Conservation (phyloP, 225 moss, liverwort and hornwort species). For the Polytrichum formosum region DNA sequence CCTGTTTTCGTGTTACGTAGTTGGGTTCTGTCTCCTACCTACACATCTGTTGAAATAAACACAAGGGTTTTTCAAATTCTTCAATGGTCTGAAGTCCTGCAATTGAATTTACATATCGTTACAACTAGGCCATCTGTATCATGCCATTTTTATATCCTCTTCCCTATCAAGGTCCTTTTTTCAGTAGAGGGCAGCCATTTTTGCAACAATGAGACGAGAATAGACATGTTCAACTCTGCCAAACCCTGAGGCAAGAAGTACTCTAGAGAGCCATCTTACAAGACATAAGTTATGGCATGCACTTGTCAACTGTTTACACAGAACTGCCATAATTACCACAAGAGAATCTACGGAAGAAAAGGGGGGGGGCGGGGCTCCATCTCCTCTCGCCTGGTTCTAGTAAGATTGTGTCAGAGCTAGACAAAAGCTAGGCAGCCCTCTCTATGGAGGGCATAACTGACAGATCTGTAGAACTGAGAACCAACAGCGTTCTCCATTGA, state of each 20-base stretch:
- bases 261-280: constrained; percentile 5
- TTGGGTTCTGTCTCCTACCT: too few species aligned
- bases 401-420: not conserved
- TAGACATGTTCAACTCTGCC: too few species aligned
- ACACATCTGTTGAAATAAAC: too few species aligned
- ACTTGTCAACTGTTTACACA: constrained; percentile 1
- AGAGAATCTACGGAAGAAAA: not conserved
- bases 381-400: not conserved
- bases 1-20: too few species aligned
- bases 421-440: not conserved
- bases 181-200: not conserved
- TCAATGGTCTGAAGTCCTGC: constrained; percentile 1
- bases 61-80: too few species aligned
- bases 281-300: constrained; percentile 1
- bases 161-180: not conserved
- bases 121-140: constrained; percentile 5
- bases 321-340: not conserved
- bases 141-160: not conserved
- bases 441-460: not conserved
- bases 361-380: not conserved
- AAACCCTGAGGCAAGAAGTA: not conserved
- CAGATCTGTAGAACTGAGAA: not conserved
- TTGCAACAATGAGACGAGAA: not conserved
- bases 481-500: not conserved
- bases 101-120: constrained; percentile 2